A percentile compares a stretch with the other conserved stretches of the same genome.
phyloP scores from a whole-genome alignment of 2,329 filamentous ascomycete species.

The Huntiella omanensis region DNA sequence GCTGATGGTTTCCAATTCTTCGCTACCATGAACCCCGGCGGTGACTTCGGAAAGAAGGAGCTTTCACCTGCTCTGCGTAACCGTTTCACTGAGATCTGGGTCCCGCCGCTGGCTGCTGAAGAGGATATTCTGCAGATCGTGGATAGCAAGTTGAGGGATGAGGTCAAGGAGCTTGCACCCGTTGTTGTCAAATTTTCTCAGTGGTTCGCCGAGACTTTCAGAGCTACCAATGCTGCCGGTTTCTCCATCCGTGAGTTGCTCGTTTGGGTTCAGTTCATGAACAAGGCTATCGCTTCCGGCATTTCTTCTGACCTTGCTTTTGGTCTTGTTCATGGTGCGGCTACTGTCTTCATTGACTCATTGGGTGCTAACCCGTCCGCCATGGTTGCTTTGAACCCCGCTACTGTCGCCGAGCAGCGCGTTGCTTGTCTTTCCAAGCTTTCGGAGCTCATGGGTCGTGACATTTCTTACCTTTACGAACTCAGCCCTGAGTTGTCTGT shows the following conservation, averaged over 20 bases:
- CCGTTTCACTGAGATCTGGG: conserved; percentile 98
- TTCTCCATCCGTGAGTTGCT: conserved; percentile 87
- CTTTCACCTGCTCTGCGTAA: conserved; percentile 88
- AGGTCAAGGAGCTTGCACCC: conserved; percentile 37
- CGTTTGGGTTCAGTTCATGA: conserved; percentile 86
- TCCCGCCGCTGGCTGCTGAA: conserved; percentile 65
- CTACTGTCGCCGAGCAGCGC: conserved; percentile 53
- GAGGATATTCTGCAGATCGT: conserved; percentile 83
- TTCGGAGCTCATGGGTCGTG: conserved; percentile 40
- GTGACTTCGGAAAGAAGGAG: conserved; percentile 96
- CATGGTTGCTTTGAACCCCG: conserved; percentile 52
- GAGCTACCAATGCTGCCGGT: conserved; percentile 16
- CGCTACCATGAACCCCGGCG: conserved; percentile 97
- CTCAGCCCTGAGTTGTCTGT: conserved; percentile 41
- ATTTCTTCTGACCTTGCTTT: conserved; percentile 22
- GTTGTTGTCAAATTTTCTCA: conserved; percentile 71
- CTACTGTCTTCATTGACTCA: conserved; percentile 90
- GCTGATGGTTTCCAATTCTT: conserved; percentile 78
- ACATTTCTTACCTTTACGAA: conserved; percentile 48
- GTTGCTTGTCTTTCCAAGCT: conserved; percentile 55
- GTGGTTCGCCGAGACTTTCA: conserved; percentile 79
- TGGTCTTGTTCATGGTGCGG: conserved; percentile 60
- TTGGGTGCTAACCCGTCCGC: conserved; percentile 89
- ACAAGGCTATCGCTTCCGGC: conserved; percentile 31
- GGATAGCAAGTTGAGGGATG: conserved; percentile 45